phyloP scores from a whole-genome alignment of 1,284 basidiomycete genomes.

The Ceratobasidium sp. region DNA sequence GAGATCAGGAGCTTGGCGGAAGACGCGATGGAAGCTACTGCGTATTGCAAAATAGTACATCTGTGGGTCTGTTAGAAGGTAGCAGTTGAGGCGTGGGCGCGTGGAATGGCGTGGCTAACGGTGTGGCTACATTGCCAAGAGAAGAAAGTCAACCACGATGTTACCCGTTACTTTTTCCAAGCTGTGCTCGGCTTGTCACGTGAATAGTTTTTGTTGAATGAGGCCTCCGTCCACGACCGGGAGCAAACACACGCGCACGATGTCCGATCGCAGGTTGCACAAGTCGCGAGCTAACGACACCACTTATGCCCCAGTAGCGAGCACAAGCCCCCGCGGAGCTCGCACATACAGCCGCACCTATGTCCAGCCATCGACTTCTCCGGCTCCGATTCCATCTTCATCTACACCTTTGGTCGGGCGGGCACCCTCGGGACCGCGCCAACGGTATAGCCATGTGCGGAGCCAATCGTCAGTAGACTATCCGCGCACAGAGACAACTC shows the following conservation, averaged over 20 bases:
- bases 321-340: conserved; percentile 25
- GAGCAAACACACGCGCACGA: not conserved
- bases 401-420: conserved; percentile 15
- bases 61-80: not conserved
- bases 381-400: conserved; percentile 32
- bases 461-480: conserved; percentile 36
- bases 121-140: not conserved
- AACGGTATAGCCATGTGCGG: conserved; percentile 25
- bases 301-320: conserved; percentile 24
- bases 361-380: conserved; percentile 32
- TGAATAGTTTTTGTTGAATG: conserved; percentile 15
- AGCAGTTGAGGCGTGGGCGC: conserved; percentile 1
- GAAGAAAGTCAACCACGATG: not conserved
- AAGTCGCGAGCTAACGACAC: conserved; percentile 31
- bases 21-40: not conserved
- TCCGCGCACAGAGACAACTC: conserved; percentile 40
- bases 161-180: not conserved
- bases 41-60: not conserved
- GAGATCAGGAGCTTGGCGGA: not conserved
- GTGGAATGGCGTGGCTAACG: conserved; percentile 24
- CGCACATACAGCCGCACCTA: conserved; percentile 31
- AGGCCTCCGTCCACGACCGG: conserved; percentile 4
- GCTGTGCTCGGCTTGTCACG: conserved; percentile 29
- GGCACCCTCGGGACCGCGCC: conserved; percentile 7
- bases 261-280: conserved; percentile 21